Percentiles rank a stretch among this genome's conserved stretches.
phyloP scores from a whole-genome alignment of 208 protist genomes.

The Entamoeba invadens region DNA sequence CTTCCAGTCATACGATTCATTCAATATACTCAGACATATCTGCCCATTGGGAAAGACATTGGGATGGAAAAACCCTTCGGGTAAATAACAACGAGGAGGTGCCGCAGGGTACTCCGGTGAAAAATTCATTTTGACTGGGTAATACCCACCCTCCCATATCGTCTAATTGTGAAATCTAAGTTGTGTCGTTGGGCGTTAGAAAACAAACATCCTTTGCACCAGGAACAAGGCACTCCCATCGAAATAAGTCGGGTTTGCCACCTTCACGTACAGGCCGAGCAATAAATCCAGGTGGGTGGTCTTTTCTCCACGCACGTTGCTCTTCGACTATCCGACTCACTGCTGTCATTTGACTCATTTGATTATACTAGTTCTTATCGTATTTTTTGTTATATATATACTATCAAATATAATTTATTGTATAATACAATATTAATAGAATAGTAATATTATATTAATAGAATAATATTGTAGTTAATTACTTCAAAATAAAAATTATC shows the following conservation, averaged over 20 bases:
- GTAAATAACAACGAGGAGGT: slow-evolving; percentile 87
- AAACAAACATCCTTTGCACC: slow-evolving; percentile 70
- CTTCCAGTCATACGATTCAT: slow-evolving; percentile 93
- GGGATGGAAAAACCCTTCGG: slow-evolving; percentile 85
- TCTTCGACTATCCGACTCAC: slow-evolving; percentile 20
- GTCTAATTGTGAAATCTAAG: no score
- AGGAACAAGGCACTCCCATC: slow-evolving; percentile 87
- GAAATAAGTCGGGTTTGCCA: slow-evolving; percentile 62
- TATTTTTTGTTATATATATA: no score
- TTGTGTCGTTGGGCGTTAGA: no score
- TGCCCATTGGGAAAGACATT: slow-evolving; percentile 93
- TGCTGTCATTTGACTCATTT: neutral
- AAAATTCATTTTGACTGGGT: slow-evolving; percentile 72
- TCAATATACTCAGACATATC: slow-evolving; percentile 91
- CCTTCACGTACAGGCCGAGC: slow-evolving; percentile 12
- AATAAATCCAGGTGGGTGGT: slow-evolving; percentile 29
- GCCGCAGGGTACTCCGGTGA: slow-evolving; percentile 85
- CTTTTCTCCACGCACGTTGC: slow-evolving; percentile 23
- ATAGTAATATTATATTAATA: no score
- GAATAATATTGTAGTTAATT: no score
- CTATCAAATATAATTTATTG: no score
- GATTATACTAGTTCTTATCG: no score
- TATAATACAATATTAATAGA: no score
- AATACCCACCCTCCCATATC: slow-evolving; percentile 79
- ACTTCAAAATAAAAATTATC: no score